Evolutionary conservation across 257 asterid genomes (phyloP).

Genomic region (Scutellaria galericulata): DNA sequence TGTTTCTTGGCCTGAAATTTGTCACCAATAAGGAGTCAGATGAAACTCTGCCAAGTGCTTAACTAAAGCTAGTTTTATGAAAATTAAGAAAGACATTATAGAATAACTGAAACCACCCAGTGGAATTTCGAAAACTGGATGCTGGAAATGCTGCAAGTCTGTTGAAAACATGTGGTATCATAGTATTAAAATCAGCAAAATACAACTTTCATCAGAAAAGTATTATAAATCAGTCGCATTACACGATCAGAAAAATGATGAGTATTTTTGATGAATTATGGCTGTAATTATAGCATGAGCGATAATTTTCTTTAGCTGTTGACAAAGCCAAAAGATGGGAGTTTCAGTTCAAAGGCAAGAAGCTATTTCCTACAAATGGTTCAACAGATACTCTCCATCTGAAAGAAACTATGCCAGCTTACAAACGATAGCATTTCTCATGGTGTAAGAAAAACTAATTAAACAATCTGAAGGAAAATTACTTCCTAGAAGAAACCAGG

Average conservation of each 20-base stretch:
- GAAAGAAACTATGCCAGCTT: constrained; percentile 26
- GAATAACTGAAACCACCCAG: not conserved
- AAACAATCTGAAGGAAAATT: constrained; percentile 12
- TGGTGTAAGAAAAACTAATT: not conserved
- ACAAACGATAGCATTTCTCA: constrained; percentile 23
- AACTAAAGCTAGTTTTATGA: not conserved
- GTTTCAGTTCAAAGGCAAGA: constrained; percentile 18
- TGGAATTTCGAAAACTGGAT: not conserved
- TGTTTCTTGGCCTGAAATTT: constrained; percentile 54
- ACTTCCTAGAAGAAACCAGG: constrained; percentile 19
- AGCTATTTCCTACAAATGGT: constrained; percentile 26
- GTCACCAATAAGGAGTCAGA: constrained; percentile 30
- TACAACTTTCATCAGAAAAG: not conserved
- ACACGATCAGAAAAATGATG: not conserved
- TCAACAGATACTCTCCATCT: constrained; percentile 19
- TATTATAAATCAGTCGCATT: not conserved
- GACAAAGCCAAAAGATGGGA: constrained; percentile 8
- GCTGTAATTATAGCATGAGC: not conserved
- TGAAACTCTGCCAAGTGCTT: constrained; percentile 13
- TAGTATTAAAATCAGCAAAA: constrained; percentile 11
- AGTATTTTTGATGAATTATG: not conserved
- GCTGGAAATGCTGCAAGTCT: constrained; percentile 1
- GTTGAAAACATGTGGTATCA: constrained; percentile 1
- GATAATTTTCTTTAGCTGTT: not conserved
- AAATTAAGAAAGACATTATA: constrained; percentile 1